Evolutionary conservation across 2,329 filamentous ascomycete species (phyloP).

Genomic region (Acarospora socialis): DNA sequence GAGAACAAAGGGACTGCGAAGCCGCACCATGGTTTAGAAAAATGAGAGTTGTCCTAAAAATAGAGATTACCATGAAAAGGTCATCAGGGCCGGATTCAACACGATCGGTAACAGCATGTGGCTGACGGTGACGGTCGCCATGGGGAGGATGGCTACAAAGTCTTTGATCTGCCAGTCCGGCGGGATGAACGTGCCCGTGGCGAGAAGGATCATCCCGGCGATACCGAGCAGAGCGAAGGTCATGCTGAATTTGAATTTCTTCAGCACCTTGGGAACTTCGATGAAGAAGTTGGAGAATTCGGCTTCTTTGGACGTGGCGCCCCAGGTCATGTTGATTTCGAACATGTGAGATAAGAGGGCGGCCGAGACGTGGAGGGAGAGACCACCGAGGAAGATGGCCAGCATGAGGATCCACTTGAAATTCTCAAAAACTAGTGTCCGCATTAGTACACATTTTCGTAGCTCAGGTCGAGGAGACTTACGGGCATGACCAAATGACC

Average conservation of each 20-base stretch:
- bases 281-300: conserved; percentile 75
- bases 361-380: conserved; percentile 67
- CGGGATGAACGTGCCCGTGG: conserved; percentile 49
- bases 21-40: no score
- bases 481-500: conserved; percentile 39
- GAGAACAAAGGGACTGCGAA: no score
- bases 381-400: conserved; percentile 68
- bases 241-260: conserved; percentile 64
- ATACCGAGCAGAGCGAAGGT: conserved; percentile 45
- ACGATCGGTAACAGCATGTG: conserved; percentile 19
- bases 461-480: conserved; percentile 18
- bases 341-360: conserved; percentile 73
- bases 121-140: conserved; percentile 14
- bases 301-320: conserved; percentile 68
- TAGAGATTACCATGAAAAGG: conserved; percentile 18
- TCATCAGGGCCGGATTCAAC: conserved; percentile 20
- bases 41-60: no score
- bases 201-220: conserved; percentile 49
- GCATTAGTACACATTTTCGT: conserved; percentile 34
- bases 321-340: conserved; percentile 75
- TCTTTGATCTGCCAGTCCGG: conserved; percentile 47
- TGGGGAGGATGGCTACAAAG: conserved; percentile 16
- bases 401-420: conserved; percentile 62
- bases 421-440: conserved; percentile 27
- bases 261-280: conserved; percentile 64